Percentiles rank a stretch among this genome's conserved stretches.
phyloP scores from a whole-genome alignment of 768 basidiomycete genomes.

The Russula vinacea region DNA sequence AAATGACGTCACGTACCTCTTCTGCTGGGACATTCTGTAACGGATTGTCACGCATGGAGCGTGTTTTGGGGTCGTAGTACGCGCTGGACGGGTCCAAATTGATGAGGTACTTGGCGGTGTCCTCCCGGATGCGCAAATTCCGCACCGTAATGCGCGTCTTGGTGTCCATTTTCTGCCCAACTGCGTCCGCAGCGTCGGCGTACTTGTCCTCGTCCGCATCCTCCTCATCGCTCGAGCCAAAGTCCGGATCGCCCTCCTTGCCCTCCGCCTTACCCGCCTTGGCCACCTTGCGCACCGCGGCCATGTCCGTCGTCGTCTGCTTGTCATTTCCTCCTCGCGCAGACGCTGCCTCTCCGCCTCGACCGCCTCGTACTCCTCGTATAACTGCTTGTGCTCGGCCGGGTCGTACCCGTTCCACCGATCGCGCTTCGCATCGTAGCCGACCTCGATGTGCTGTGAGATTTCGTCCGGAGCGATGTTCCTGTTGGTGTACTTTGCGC shows the following conservation, averaged over 20 bases:
- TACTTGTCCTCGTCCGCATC: slow-evolving; percentile 98
- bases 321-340: slow-evolving; percentile 98
- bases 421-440: slow-evolving; percentile 94
- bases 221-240: slow-evolving; percentile 94
- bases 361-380: slow-evolving; percentile 91
- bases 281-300: slow-evolving; percentile 90
- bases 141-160: slow-evolving; percentile 98
- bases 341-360: slow-evolving; percentile 88
- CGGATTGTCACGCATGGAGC: slow-evolving; percentile 99
- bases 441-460: slow-evolving; percentile 69
- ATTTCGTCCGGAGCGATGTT: slow-evolving; percentile 91
- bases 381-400: slow-evolving; percentile 76
- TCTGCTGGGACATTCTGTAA: slow-evolving; percentile 71
- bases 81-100: slow-evolving; percentile 94
- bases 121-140: slow-evolving; percentile 97
- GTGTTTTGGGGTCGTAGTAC: slow-evolving; percentile 98
- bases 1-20: slow-evolving; percentile 58
- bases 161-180: slow-evolving; percentile 96
- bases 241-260: slow-evolving; percentile 79
- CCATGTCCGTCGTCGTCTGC: slow-evolving; percentile 88
- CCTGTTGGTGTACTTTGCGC: slow-evolving; percentile 88
- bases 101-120: slow-evolving; percentile 97
- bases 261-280: slow-evolving; percentile 78
- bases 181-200: slow-evolving; percentile 95
- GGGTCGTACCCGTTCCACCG: slow-evolving; percentile 99